Evolutionary conservation across 805 yeast species (phyloP).

Genomic region (Ogataea dorogensis): DNA sequence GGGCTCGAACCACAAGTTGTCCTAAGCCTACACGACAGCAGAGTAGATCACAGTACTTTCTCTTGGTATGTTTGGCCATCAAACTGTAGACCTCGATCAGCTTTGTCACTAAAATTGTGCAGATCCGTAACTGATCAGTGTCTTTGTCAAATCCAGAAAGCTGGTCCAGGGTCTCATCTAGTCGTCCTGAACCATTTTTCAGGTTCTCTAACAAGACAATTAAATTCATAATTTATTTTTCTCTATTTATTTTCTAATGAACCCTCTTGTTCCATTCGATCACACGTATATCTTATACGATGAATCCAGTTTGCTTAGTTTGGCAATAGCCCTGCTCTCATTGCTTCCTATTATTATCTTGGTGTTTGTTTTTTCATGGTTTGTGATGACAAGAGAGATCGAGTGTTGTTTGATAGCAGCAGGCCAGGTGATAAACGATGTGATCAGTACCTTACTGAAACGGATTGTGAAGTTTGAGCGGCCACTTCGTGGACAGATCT

Average conservation of each 20-base stretch:
- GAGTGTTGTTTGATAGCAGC: constrained; percentile 81
- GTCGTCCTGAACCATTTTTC: neutral
- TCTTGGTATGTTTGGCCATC: constrained; percentile 8
- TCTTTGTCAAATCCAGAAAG: neutral
- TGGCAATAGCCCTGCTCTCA: constrained; percentile 67
- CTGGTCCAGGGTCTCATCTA: neutral
- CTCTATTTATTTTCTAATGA: constrained; percentile 4
- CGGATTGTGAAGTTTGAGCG: constrained; percentile 65
- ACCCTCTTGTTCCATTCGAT: constrained; percentile 60
- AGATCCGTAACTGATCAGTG: constrained; percentile 4
- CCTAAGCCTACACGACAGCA: constrained; percentile 26
- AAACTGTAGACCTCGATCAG: constrained; percentile 17
- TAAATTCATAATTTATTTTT: constrained; percentile 4
- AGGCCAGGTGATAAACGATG: constrained; percentile 82
- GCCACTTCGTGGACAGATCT: constrained; percentile 50
- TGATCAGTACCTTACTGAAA: constrained; percentile 67
- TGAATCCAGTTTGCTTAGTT: constrained; percentile 59
- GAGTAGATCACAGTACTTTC: constrained; percentile 10
- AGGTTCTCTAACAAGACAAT: constrained; percentile 1
- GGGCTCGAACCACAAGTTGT: constrained; percentile 18
- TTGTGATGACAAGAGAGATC: constrained; percentile 75
- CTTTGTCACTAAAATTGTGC: constrained; percentile 9
- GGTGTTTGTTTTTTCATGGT: constrained; percentile 81
- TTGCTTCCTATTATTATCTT: constrained; percentile 76
- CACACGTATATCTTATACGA: constrained; percentile 83